A percentile compares a stretch with the other conserved stretches of the same genome.
phyloP scores from a whole-genome alignment of 768 basidiomycete species.

The Glaciozyma antarctica region DNA sequence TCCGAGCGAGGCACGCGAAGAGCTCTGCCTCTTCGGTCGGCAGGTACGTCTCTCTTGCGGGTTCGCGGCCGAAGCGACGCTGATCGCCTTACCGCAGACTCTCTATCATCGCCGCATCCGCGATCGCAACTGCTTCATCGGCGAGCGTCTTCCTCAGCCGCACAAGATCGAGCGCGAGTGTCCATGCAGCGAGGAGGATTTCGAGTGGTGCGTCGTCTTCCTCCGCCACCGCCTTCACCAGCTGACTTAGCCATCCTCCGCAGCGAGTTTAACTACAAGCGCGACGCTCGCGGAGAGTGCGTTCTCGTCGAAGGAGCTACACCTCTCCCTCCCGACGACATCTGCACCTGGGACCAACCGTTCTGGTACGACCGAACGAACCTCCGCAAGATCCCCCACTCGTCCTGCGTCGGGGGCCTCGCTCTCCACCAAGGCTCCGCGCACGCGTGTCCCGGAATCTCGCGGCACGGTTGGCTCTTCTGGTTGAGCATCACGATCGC shows the following conservation, averaged over 20 bases:
- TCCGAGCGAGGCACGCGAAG: slow-evolving; percentile 77
- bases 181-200: slow-evolving; percentile 62
- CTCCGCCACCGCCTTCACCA: neutral
- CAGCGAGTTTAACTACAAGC: slow-evolving; percentile 87
- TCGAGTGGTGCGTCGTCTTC: slow-evolving; percentile 68
- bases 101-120: slow-evolving; percentile 83
- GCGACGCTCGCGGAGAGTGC: slow-evolving; percentile 60
- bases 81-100: slow-evolving; percentile 47
- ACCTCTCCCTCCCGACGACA: slow-evolving; percentile 52
- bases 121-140: slow-evolving; percentile 71
- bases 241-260: neutral
- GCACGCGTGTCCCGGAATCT: slow-evolving; percentile 71
- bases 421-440: slow-evolving; percentile 63
- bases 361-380: slow-evolving; percentile 91
- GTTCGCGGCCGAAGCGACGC: neutral
- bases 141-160: slow-evolving; percentile 52
- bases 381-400: slow-evolving; percentile 83
- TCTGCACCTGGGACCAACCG: slow-evolving; percentile 53
- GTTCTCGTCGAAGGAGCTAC: slow-evolving; percentile 62
- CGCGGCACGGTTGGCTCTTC: slow-evolving; percentile 53
- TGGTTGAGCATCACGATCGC: slow-evolving; percentile 70
- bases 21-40: slow-evolving; percentile 82
- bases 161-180: slow-evolving; percentile 60
- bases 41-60: slow-evolving; percentile 48
- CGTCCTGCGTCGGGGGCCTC: slow-evolving; percentile 69